A percentile compares a stretch with the other conserved stretches of the same genome.
Conservation (phyloP, 306 rosid genomes). For the Trifolium repens region DNA sequence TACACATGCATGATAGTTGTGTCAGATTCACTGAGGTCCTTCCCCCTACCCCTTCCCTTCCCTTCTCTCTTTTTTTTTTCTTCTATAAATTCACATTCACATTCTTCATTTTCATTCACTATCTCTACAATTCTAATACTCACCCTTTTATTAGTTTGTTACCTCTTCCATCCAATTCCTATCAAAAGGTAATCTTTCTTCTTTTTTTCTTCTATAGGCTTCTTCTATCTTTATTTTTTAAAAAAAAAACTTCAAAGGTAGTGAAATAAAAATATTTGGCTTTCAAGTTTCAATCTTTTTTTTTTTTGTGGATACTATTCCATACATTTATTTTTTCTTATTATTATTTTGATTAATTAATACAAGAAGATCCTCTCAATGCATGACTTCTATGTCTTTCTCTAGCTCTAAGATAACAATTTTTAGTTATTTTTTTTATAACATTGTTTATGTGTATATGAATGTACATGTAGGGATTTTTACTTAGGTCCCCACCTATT, state of each 20-base stretch:
- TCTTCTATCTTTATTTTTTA: background rate
- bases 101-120: conserved; percentile 42
- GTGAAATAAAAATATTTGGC: background rate
- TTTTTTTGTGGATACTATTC: conserved; percentile 55
- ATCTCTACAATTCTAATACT: conserved; percentile 19
- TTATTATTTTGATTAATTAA: conserved; percentile 6
- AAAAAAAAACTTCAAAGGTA: background rate
- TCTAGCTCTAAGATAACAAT: conserved; percentile 37
- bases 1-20: conserved; percentile 92
- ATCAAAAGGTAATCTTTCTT: conserved; percentile 75
- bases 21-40: conserved; percentile 74
- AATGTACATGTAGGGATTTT: background rate
- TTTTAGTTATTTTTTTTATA: too few species aligned
- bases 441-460: background rate
- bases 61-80: background rate
- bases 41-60: conserved; percentile 12
- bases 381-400: conserved; percentile 44
- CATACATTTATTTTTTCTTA: conserved; percentile 2
- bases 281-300: conserved; percentile 37
- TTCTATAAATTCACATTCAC: conserved; percentile 73
- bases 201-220: conserved; percentile 12
- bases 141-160: background rate
- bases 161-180: conserved; percentile 33
- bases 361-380: conserved; percentile 6
- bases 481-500: background rate